Base-by-base conservation (phyloP, 768 basidiomycete species). In the Rhizopogon sp. region DNA sequence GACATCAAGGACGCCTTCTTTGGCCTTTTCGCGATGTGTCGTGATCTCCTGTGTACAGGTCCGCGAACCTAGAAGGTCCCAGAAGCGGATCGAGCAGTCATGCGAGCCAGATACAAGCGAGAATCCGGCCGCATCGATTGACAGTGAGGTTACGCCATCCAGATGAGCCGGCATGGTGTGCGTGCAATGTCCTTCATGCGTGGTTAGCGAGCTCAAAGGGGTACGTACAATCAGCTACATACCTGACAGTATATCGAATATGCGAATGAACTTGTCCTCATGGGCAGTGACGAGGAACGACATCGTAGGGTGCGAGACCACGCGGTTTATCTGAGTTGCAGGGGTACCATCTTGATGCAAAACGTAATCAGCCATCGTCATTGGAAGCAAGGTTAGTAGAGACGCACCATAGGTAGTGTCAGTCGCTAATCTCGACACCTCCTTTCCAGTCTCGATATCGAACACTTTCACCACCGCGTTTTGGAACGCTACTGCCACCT, bases 1-100 rank as follows among this genome's bases (percentile, higher is more conserved):
- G 11, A 96, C 87, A 62, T 85, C 90, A 58, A 97, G 76, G 20
- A 96, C 92, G 40, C 97, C 97, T 69, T 98, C 94, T 51, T 84
- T 80, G 41, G 85, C 88, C 72, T 95, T 96, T 74, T 87, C 83
- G 45, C 96, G 83, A 73, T 98, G 97, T 39, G 82, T 83, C 33
- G 90, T 87, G 56, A 90, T 81, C 70, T 98, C 97, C 64, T 98
- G 95, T 13, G 93, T 72, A 67, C 93, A 96, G 43, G 85, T 80
- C 39, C 83, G 81, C 53, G 85, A 79, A 57, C 86, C 86, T 37
- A 91, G 81, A 47, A 98, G 71, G 68, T 96, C 92, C 97, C 97
- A 99, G 73, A 97, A 88, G 25, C 95, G 89, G 39, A 93, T 76
- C 14, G 93, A 95, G 67, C 94, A 94, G 67, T 98, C 97, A 68